These are phyloP conservation scores for Aureobasidium leucospermi DNA, from an alignment of 2,329 filamentous ascomycete species.

Conservation along the genomic window DNA sequence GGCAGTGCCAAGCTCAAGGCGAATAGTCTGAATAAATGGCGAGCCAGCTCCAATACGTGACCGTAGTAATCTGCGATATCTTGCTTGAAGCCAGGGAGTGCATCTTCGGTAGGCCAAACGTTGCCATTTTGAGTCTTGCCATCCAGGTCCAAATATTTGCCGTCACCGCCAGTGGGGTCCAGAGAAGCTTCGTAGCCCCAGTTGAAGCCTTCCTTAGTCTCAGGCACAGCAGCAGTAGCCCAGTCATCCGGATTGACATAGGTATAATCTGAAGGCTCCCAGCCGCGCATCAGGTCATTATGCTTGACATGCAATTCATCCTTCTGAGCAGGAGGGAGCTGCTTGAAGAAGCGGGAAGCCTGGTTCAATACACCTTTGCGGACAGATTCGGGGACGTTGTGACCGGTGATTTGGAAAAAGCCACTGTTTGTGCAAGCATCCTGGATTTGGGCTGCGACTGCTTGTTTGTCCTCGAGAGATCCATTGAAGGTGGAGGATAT, in stretches of 20 bases:
- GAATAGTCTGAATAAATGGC: slow-evolving; percentile 34
- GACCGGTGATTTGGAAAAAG: slow-evolving; percentile 14
- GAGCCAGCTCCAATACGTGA: slow-evolving; percentile 30
- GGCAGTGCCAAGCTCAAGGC: slow-evolving; percentile 35
- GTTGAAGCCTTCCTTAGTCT: slow-evolving; percentile 26
- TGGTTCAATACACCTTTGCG: slow-evolving; percentile 30
- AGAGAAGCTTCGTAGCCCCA: slow-evolving; percentile 34
- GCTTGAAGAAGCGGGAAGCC: slow-evolving; percentile 37
- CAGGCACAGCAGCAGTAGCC: slow-evolving; percentile 24
- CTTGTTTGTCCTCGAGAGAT: slow-evolving; percentile 28
- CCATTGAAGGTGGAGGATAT: slow-evolving; percentile 34
- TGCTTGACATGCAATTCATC: slow-evolving; percentile 35
- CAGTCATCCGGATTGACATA: slow-evolving; percentile 30
- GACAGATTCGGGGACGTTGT: slow-evolving; percentile 19
- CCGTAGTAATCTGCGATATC: slow-evolving; percentile 28
- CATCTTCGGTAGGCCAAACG: slow-evolving; percentile 25
- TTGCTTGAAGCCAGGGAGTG: slow-evolving; percentile 31
- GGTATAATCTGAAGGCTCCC: slow-evolving; percentile 40
- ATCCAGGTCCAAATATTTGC: slow-evolving; percentile 35
- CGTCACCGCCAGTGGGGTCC: slow-evolving; percentile 35
- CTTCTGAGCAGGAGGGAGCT: slow-evolving; percentile 38
- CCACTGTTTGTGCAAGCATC: slow-evolving; percentile 36
- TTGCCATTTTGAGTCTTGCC: slow-evolving; percentile 21
- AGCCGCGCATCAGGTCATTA: slow-evolving; percentile 34
- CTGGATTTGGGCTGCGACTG: slow-evolving; percentile 35